Conservation (phyloP, 2,329 filamentous ascomycete genomes). For the Neonectria punicea region DNA sequence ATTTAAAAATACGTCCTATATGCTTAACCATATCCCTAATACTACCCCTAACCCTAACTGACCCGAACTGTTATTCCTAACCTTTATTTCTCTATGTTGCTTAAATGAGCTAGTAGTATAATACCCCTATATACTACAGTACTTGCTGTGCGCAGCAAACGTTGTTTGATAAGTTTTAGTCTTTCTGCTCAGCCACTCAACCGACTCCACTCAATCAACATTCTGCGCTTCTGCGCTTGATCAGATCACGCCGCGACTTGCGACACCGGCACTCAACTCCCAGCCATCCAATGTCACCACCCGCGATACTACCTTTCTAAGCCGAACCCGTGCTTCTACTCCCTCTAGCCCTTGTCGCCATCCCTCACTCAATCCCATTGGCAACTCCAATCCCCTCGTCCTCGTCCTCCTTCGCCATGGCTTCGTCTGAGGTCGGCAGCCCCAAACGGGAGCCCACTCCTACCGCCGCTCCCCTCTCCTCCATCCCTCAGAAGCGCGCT, state of each 20-base stretch:
- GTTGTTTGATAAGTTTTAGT: too few species aligned
- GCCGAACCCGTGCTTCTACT: neutral
- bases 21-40: too few species aligned
- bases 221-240: constrained; percentile 2
- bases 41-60: too few species aligned
- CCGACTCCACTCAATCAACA: neutral
- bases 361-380: neutral
- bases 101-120: too few species aligned
- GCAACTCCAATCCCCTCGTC: neutral
- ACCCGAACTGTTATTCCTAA: too few species aligned
- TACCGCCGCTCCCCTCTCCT: constrained; percentile 52
- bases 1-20: too few species aligned
- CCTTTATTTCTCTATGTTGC: too few species aligned
- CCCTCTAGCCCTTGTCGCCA: neutral
- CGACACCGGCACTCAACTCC: constrained; percentile 2
- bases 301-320: neutral
- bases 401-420: constrained; percentile 42
- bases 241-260: constrained; percentile 22
- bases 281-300: neutral
- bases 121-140: too few species aligned
- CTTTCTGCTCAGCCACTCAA: too few species aligned
- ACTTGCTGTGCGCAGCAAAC: too few species aligned
- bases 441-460: constrained; percentile 56
- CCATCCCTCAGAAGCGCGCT: constrained; percentile 71
- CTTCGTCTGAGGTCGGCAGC: constrained; percentile 48